Evolutionary conservation across 345 rosid genomes (phyloP).

Genomic region (Kernera saxatilis): DNA sequence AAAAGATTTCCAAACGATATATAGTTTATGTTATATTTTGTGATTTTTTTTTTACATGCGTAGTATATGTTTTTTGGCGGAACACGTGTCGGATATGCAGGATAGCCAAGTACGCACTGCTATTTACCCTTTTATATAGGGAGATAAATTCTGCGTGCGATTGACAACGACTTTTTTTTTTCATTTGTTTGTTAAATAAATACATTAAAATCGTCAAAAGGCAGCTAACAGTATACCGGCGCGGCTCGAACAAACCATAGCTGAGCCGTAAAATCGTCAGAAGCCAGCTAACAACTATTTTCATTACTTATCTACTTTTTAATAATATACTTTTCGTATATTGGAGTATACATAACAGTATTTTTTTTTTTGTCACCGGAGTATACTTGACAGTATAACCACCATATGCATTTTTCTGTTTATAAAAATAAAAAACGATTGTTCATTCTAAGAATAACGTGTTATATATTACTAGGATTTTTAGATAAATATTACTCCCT

Average conservation of each 20-base stretch:
- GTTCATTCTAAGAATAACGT: not conserved
- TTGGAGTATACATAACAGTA: too few relatives aligned
- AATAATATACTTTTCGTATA: too few relatives aligned
- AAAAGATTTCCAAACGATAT: too few relatives aligned
- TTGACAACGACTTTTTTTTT: not conserved
- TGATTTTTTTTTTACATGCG: too few relatives aligned
- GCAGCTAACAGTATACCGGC: not conserved
- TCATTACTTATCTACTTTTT: too few relatives aligned
- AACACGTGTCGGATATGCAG: too few relatives aligned
- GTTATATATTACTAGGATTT: not conserved
- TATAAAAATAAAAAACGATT: not conserved
- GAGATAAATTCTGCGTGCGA: not conserved
- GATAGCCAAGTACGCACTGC: not conserved
- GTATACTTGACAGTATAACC: not conserved
- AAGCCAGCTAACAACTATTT: not conserved
- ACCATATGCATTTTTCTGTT: not conserved
- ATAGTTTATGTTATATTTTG: too few relatives aligned
- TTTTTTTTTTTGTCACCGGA: too few relatives aligned
- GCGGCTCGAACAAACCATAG: not conserved
- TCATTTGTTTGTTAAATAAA: not conserved
- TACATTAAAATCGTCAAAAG: not conserved
- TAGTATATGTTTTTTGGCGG: too few relatives aligned
- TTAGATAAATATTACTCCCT: not conserved
- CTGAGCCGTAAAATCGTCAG: not conserved
- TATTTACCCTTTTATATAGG: not conserved